Evolutionary conservation across 768 basidiomycete genomes (phyloP), one percentile per base, ranked within the genome.

Genomic region (Pulveroboletus sp.): DNA sequence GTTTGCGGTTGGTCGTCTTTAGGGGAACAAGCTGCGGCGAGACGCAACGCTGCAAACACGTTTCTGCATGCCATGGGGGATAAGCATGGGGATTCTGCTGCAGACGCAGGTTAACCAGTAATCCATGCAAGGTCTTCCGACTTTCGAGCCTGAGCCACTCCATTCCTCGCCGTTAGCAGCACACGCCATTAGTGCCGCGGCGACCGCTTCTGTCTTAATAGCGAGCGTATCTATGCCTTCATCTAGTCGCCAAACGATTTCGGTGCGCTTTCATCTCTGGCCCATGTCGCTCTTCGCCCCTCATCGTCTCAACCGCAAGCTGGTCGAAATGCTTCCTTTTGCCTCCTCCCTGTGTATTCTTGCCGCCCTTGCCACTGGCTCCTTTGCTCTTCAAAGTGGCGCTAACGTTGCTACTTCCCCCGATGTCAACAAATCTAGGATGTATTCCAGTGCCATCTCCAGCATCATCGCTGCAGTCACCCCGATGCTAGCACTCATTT

Each of bases 401-500:
- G 36, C 52, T 21, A 48, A 9, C 19, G n/a, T 55, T 12, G 44
- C 57, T 40, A 40, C 41, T 44, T 36, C 50, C 40, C 43, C 58
- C 20, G 65, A 68, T 53, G 51, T 34, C 47, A 62, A 20, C 45
- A 56, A 57, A 52, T 58, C 68, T 13, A 66, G 62, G 49, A 65
- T 67, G 53, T 67, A 67, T 36, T 64, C 67, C 2, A 69, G 67
- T 35, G 65, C 68, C 49, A 70, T 69, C 40, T 66, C 70, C 4
- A 69, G 66, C 24, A 44, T 69, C 31, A 66, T 72, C 44, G 64
- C 67, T 20, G 66, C 69, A 14, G 62, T 70, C 21, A 61, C 65
- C 12, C 61, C 71, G 6, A 61, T 71, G 58, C 39, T 70, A 17
- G 65, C 67, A 0, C 61, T 78, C 21, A 65, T 75, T 20, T 85